These are phyloP conservation scores for Clohesyomyces aquaticus DNA, from an alignment of 495 filamentous ascomycete species.

Conservation along the genomic window DNA sequence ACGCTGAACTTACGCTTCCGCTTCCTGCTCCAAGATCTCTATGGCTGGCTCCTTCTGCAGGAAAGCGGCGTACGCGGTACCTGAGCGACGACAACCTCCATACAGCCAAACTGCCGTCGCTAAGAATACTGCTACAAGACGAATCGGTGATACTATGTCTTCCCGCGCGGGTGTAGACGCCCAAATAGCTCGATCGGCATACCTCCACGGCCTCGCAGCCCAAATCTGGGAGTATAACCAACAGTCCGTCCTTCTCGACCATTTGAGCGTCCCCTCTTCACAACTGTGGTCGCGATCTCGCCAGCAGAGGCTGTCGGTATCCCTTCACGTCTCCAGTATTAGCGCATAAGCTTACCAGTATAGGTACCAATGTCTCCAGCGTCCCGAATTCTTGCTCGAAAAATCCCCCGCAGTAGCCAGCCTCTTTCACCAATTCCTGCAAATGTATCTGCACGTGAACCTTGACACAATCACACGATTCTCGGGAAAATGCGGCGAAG, in stretches of 20 bases:
- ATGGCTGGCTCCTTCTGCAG: constrained; percentile 7
- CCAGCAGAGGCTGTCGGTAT: constrained; percentile 11
- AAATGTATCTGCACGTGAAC: constrained; percentile 9
- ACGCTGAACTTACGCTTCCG: constrained; percentile 15
- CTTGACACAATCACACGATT: constrained; percentile 10
- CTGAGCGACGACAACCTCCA: not conserved
- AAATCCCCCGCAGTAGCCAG: constrained; percentile 1
- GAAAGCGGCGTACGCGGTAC: not conserved
- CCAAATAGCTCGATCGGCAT: not conserved
- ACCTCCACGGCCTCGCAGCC: constrained; percentile 15
- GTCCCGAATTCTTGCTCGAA: not conserved
- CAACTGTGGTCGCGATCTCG: constrained; percentile 10
- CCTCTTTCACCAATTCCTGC: constrained; percentile 7
- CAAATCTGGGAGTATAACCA: constrained; percentile 17
- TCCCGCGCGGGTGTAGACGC: not conserved
- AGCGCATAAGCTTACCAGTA: not conserved
- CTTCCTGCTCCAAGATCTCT: constrained; percentile 2
- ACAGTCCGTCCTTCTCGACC: constrained; percentile 2
- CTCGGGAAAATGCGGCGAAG: constrained; percentile 11
- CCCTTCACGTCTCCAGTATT: not conserved
- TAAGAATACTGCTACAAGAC: constrained; percentile 3
- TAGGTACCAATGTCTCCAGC: constrained; percentile 12
- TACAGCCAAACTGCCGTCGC: not conserved
- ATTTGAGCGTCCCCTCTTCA: not conserved
- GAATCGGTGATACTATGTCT: constrained; percentile 4